Evolutionary conservation across 176 grass and related monocot species (phyloP).

Genomic region (Paspalum vaginatum): DNA sequence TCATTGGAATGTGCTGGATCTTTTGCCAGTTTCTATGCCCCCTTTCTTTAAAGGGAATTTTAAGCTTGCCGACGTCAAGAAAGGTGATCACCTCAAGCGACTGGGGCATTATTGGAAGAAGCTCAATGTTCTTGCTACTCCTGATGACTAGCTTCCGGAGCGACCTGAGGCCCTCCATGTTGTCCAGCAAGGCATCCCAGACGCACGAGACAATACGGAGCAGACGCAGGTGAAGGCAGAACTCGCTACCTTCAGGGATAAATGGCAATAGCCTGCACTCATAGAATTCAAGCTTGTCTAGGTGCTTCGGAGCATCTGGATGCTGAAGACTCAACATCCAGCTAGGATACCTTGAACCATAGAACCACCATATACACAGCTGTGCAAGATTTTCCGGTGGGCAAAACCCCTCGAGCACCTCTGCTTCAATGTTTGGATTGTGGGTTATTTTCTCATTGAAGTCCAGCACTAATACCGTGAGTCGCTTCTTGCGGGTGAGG

Average conservation of each 20-base stretch:
- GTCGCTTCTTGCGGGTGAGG: background rate
- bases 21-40: no score
- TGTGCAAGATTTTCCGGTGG: conserved; percentile 3
- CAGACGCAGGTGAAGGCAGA: background rate
- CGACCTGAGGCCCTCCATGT: background rate
- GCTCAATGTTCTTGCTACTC: background rate
- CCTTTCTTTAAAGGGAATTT: no score
- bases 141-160: background rate
- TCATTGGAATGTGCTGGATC: no score
- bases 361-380: background rate
- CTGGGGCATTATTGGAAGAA: background rate
- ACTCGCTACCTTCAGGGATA: background rate
- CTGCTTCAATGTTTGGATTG: background rate
- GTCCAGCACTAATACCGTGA: background rate
- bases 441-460: background rate
- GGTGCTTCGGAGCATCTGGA: background rate
- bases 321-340: conserved; percentile 1
- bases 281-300: background rate
- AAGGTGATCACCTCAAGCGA: background rate
- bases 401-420: conserved; percentile 43
- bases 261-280: background rate
- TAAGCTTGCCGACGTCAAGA: no score
- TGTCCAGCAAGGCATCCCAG: background rate
- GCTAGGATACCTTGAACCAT: conserved; percentile 16
- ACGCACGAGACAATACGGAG: background rate